phyloP scores from a whole-genome alignment of 179 eudicot species.

The Spergularia azorica region DNA sequence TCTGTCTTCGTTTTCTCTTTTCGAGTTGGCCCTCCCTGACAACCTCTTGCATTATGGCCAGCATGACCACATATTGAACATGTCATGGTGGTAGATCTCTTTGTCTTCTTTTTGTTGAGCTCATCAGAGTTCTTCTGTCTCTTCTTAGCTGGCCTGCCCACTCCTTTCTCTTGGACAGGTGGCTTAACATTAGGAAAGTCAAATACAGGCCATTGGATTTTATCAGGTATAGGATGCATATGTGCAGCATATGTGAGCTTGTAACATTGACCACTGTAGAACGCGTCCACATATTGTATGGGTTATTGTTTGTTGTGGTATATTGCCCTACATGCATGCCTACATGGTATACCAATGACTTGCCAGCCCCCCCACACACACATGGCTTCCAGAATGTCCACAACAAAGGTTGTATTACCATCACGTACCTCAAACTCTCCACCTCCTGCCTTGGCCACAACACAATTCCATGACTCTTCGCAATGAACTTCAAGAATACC shows the following conservation, averaged over 20 bases:
- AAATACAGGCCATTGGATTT: neutral
- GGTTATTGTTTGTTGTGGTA: neutral
- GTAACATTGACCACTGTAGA: neutral
- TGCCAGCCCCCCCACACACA: neutral
- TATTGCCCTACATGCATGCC: slow-evolving; percentile 4
- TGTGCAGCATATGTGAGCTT: neutral
- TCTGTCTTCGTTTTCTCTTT: too few species aligned
- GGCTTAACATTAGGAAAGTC: neutral
- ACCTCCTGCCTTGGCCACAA: neutral
- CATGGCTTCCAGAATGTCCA: neutral
- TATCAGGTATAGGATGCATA: slow-evolving; percentile 3
- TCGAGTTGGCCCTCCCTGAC: neutral
- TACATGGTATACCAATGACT: slow-evolving; percentile 1
- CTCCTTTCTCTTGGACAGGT: neutral
- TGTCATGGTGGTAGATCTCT: too few species aligned
- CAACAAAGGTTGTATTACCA: neutral
- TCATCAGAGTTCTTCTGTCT: neutral
- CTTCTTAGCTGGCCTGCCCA: neutral
- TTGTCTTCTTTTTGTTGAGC: neutral
- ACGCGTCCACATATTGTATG: neutral
- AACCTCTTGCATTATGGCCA: too few species aligned
- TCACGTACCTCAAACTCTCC: slow-evolving; percentile 1
- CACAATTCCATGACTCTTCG: neutral
- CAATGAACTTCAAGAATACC: too few species aligned
- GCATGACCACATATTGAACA: too few species aligned